Conservation (phyloP, 257 asterid species). For the Solanum rostratum region DNA sequence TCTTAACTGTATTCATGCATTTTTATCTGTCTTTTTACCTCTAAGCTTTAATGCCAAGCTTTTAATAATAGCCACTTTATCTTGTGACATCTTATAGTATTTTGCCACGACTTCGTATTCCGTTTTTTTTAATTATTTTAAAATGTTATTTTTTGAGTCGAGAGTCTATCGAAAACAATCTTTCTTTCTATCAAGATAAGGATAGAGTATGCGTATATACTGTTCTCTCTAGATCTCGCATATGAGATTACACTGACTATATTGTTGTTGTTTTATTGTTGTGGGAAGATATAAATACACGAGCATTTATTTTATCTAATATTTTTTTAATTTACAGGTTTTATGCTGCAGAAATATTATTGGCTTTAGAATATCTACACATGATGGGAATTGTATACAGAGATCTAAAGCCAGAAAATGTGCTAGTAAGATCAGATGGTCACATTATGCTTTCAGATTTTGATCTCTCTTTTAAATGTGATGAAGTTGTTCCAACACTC, state of each 20-base stretch:
- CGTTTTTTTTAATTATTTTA: background rate
- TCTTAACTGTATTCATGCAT: background rate
- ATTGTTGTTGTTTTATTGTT: background rate
- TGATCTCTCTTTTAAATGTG: conserved; percentile 36
- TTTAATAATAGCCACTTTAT: background rate
- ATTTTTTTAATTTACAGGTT: conserved; percentile 16
- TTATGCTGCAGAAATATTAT: conserved; percentile 30
- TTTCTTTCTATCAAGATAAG: too few relatives aligned
- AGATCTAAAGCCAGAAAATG: conserved; percentile 45
- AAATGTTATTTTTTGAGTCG: background rate
- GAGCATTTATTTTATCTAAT: too few relatives aligned
- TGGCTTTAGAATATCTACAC: conserved; percentile 39
- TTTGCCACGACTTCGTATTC: background rate
- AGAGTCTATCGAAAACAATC: background rate
- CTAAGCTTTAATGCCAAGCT: background rate
- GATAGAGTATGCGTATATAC: too few relatives aligned
- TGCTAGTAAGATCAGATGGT: conserved; percentile 35
- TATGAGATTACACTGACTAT: background rate
- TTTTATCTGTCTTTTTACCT: background rate
- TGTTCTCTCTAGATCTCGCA: background rate
- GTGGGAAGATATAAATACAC: too few relatives aligned
- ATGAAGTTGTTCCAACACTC: conserved; percentile 31
- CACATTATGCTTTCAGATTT: conserved; percentile 48
- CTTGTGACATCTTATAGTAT: background rate
- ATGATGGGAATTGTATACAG: conserved; percentile 43